Conservation (phyloP, 2,329 filamentous ascomycete species). For the Aspergillus aculeatinus region DNA sequence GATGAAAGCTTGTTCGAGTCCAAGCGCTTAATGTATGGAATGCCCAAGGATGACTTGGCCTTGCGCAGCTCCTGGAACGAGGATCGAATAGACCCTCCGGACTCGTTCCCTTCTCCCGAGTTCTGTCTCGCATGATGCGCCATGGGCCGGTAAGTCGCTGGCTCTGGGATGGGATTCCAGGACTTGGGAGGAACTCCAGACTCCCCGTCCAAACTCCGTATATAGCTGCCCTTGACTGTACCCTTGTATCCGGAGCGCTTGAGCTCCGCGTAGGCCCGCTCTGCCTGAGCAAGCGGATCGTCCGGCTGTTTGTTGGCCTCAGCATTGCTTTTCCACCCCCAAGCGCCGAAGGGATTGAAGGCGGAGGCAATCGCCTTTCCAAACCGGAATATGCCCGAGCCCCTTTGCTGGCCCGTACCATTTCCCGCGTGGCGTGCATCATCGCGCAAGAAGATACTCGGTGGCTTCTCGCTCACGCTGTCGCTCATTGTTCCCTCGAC, state of each 20-base stretch:
- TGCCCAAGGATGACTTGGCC: slow-evolving; percentile 31
- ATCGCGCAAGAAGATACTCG: slow-evolving; percentile 62
- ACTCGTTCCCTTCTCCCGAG: slow-evolving; percentile 18
- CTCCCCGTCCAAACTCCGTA: slow-evolving; percentile 21
- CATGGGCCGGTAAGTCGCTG: slow-evolving; percentile 26
- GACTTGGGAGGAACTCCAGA: slow-evolving; percentile 33
- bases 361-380: slow-evolving; percentile 55
- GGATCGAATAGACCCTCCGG: slow-evolving; percentile 30
- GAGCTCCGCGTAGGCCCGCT: slow-evolving; percentile 54
- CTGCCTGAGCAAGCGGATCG: slow-evolving; percentile 49
- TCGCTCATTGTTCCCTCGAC: slow-evolving; percentile 85
- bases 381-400: slow-evolving; percentile 55
- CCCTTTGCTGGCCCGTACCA: slow-evolving; percentile 24
- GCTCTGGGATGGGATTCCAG: slow-evolving; percentile 34
- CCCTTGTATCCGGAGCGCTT: slow-evolving; percentile 53
- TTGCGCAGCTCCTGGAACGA: slow-evolving; percentile 39
- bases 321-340: slow-evolving; percentile 49
- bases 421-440: slow-evolving; percentile 20
- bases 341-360: slow-evolving; percentile 55
- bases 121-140: slow-evolving; percentile 18
- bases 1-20: slow-evolving; percentile 30
- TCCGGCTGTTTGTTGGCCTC: slow-evolving; percentile 36
- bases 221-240: slow-evolving; percentile 36
- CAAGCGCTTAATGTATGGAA: slow-evolving; percentile 27
- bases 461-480: slow-evolving; percentile 69